These are phyloP conservation scores for Collybia nuda DNA, from an alignment of 768 basidiomycete species.

Conservation along the genomic window DNA sequence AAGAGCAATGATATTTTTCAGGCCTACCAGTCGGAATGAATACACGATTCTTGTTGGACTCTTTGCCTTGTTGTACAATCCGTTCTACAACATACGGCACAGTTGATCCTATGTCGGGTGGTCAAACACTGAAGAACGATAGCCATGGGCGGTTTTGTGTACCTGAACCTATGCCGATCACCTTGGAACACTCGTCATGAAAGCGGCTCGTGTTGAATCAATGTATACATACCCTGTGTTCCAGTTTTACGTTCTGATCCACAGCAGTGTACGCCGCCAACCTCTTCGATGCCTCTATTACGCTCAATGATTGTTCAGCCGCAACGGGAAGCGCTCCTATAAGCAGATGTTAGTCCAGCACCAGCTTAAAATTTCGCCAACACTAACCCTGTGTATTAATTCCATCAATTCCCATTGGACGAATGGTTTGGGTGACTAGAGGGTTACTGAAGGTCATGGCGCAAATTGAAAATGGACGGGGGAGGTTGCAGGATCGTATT, in stretches of 20 bases:
- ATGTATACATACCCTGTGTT: slow-evolving; percentile 68
- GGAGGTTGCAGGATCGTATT: not conserved
- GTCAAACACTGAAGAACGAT: slow-evolving; percentile 6
- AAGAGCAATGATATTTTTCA: not conserved
- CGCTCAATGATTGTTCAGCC: slow-evolving; percentile 24
- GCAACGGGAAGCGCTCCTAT: not conserved
- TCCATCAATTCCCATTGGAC: no score
- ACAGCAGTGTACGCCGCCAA: slow-evolving; percentile 95
- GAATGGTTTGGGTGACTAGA: not conserved
- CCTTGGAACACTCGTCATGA: slow-evolving; percentile 35
- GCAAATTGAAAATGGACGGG: not conserved
- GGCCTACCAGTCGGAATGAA: slow-evolving; percentile 85
- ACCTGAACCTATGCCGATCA: slow-evolving; percentile 90
- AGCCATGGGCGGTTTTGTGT: slow-evolving; percentile 7
- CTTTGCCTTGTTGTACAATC: slow-evolving; percentile 79
- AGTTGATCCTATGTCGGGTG: slow-evolving; percentile 65
- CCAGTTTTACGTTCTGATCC: slow-evolving; percentile 78
- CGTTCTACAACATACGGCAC: slow-evolving; percentile 97
- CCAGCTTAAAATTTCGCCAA: no score
- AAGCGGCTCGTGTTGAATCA: not conserved
- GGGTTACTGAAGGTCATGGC: not conserved
- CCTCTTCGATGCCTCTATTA: slow-evolving; percentile 81
- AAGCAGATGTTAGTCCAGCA: no score
- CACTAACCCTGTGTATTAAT: no score
- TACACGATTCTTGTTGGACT: slow-evolving; percentile 75